Evolutionary conservation across 768 basidiomycete genomes (phyloP).

Genomic region (Austroboletus festivus): DNA sequence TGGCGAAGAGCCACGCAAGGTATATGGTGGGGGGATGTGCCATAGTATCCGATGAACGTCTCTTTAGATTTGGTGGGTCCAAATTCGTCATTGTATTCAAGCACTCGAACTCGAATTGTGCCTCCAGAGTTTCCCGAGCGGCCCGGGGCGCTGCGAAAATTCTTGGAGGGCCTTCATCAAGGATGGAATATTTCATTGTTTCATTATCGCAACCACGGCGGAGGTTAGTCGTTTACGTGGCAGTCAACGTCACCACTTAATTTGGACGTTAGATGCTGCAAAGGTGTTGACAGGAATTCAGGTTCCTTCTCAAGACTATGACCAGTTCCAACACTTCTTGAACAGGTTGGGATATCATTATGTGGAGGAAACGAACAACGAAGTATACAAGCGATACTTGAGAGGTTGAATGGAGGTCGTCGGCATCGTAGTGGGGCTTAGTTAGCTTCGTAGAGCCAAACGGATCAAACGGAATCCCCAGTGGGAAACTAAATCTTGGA

Average conservation of each 20-base stretch:
- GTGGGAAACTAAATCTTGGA: slow-evolving; percentile 13
- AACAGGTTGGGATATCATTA: slow-evolving; percentile 78
- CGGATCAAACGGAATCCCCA: no score
- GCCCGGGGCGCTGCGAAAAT: slow-evolving; percentile 86
- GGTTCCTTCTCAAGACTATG: slow-evolving; percentile 67
- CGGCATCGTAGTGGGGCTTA: no score
- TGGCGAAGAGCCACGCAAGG: slow-evolving; percentile 90
- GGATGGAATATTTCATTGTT: slow-evolving; percentile 96
- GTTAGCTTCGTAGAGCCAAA: no score
- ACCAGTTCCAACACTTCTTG: slow-evolving; percentile 73
- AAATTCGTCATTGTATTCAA: neutral
- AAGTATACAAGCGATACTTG: slow-evolving; percentile 76
- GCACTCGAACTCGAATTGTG: neutral
- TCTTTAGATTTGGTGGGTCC: slow-evolving; percentile 87
- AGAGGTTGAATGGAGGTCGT: slow-evolving; percentile 31
- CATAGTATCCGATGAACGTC: slow-evolving; percentile 75
- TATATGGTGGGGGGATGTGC: slow-evolving; percentile 92
- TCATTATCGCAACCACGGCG: slow-evolving; percentile 97
- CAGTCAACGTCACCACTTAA: neutral
- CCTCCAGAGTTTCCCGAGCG: slow-evolving; percentile 90
- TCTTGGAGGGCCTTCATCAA: slow-evolving; percentile 75
- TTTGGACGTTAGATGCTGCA: slow-evolving; percentile 66
- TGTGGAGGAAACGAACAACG: slow-evolving; percentile 91
- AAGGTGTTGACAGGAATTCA: slow-evolving; percentile 93
- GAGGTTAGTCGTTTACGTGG: slow-evolving; percentile 53